These are phyloP conservation scores for Leishmania turanica DNA, from an alignment of 208 protist genomes.

Conservation along the genomic window DNA sequence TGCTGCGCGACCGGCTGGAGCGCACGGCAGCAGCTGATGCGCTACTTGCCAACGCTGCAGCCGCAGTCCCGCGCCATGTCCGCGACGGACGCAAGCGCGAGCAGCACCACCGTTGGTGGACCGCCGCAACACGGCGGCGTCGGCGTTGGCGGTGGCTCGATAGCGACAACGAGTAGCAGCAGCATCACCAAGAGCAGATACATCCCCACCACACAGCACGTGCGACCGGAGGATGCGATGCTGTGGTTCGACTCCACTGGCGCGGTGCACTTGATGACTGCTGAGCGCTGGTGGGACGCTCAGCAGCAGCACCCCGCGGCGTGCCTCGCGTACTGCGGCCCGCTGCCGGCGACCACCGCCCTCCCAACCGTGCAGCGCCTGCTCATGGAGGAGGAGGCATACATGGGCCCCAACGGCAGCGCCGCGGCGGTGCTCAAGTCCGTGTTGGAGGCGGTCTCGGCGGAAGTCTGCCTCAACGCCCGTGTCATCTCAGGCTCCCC, in stretches of 20 bases:
- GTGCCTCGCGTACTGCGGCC: conserved; percentile 28
- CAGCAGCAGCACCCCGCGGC: conserved; percentile 6
- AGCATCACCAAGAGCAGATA: neutral
- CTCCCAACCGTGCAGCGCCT: conserved; percentile 46
- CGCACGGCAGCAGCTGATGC: conserved; percentile 26
- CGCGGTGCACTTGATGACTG: conserved; percentile 11
- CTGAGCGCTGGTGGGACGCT: conserved; percentile 21
- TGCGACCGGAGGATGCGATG: conserved; percentile 27
- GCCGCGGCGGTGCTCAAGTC: conserved; percentile 21
- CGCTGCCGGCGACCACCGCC: conserved; percentile 41
- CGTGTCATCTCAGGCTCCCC: conserved; percentile 15
- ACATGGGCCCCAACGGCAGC: conserved; percentile 29
- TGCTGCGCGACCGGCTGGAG: conserved; percentile 9
- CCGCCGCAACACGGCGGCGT: neutral
- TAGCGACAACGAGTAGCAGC: neutral
- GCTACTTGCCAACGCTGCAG: conserved; percentile 25
- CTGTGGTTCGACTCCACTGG: conserved; percentile 31
- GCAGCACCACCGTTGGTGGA: neutral
- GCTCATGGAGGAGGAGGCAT: conserved; percentile 27
- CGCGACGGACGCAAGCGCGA: conserved; percentile 1
- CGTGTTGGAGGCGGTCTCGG: conserved; percentile 24
- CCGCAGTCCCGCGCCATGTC: conserved; percentile 8
- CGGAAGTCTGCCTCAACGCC: conserved; percentile 22
- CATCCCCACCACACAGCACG: conserved; percentile 28
- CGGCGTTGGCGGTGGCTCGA: neutral